These are phyloP conservation scores for Nidula microcarpa DNA, from an alignment of 768 basidiomycete genomes.

Conservation along the genomic window DNA sequence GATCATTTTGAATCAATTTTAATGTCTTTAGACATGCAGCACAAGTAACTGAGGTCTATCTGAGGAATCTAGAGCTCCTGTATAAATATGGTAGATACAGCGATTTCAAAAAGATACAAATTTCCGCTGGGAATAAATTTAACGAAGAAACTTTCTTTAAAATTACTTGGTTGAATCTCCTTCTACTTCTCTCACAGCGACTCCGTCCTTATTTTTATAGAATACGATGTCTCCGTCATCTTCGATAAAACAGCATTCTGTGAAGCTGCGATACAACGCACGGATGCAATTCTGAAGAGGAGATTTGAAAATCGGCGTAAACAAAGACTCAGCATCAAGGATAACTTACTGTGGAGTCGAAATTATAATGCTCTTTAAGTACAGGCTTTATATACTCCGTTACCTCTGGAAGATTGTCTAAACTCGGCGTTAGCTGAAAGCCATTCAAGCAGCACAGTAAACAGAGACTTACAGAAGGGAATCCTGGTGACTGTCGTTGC, in stretches of 20 bases:
- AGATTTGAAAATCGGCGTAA: not conserved
- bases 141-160: too few species aligned
- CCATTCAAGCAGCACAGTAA: not conserved
- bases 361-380: conserved; percentile 57
- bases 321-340: not conserved
- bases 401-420: conserved; percentile 57
- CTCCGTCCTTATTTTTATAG: conserved; percentile 53
- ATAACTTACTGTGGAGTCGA: conserved; percentile 50
- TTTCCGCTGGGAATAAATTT: too few species aligned
- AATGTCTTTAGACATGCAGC: too few species aligned
- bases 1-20: too few species aligned
- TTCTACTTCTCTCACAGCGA: not conserved
- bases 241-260: conserved; percentile 59
- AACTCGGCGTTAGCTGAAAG: not conserved
- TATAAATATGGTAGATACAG: too few species aligned
- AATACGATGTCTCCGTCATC: conserved; percentile 62
- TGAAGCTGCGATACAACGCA: conserved; percentile 60
- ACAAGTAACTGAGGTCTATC: too few species aligned
- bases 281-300: conserved; percentile 47
- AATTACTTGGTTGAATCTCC: too few species aligned
- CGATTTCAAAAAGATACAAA: too few species aligned
- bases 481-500: conserved; percentile 53
- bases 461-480: conserved; percentile 39
- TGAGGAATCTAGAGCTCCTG: too few species aligned
- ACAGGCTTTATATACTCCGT: conserved; percentile 51